These are phyloP conservation scores for Schizochytrium sp. DNA, from an alignment of 108 stramenopile species.

Conservation along the genomic window DNA sequence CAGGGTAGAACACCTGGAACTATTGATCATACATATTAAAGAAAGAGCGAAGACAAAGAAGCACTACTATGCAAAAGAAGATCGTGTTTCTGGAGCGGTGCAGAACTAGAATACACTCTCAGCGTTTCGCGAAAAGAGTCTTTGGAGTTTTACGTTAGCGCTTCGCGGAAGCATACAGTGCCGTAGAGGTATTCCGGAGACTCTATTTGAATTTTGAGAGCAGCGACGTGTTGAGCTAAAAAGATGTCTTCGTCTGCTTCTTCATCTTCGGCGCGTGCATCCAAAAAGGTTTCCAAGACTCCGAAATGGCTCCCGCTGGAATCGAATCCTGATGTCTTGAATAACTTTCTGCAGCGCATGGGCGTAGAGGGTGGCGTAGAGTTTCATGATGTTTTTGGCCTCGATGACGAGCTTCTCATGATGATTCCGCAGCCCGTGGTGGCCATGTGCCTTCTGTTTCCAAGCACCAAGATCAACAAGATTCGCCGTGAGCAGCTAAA, in stretches of 20 bases:
- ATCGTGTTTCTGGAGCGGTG: no score
- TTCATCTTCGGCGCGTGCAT: background rate
- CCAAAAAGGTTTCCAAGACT: background rate
- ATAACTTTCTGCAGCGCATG: slow-evolving; percentile 43
- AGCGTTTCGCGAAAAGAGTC: no score
- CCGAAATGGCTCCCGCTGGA: slow-evolving; percentile 63
- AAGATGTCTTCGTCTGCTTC: no score
- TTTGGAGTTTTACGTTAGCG: no score
- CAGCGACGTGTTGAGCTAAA: no score
- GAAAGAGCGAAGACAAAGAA: background rate
- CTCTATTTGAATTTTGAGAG: no score
- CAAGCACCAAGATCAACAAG: background rate
- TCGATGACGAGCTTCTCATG: slow-evolving; percentile 60
- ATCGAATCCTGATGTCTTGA: slow-evolving; percentile 61
- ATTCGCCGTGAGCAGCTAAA: slow-evolving; percentile 39
- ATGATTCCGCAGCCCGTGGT: slow-evolving; percentile 62
- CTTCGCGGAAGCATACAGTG: no score
- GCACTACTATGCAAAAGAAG: no score
- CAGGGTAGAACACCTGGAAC: background rate
- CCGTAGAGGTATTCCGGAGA: no score
- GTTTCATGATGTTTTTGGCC: slow-evolving; percentile 62
- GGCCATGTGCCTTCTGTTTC: slow-evolving; percentile 63
- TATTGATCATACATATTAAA: background rate
- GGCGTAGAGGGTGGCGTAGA: background rate
- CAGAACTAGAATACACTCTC: no score